phyloP scores from a whole-genome alignment of 202 grass and related monocot species.

The Setaria viridis region DNA sequence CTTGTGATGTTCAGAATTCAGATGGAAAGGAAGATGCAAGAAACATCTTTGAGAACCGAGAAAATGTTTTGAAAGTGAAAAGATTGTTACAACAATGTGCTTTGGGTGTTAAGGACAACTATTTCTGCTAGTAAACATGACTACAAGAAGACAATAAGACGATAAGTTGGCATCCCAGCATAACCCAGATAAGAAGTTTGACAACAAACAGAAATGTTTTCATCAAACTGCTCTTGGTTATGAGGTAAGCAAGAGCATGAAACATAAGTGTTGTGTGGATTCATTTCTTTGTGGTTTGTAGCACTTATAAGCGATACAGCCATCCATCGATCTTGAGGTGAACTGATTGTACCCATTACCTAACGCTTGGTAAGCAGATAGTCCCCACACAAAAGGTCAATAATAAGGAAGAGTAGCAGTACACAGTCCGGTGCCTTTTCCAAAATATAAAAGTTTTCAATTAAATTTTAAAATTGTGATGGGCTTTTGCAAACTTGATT shows the following conservation, averaged over 20 bases:
- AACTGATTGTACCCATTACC: neutral
- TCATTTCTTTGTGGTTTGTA: neutral
- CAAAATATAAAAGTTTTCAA: neutral
- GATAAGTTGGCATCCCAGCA: conserved; percentile 58
- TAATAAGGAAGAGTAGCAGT: neutral
- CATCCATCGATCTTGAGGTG: conserved; percentile 1
- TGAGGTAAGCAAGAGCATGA: conserved; percentile 43
- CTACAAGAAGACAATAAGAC: conserved; percentile 66
- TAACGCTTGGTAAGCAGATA: conserved; percentile 6
- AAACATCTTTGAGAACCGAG: conserved; percentile 47
- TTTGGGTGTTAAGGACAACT: conserved; percentile 48
- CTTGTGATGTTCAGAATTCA: conserved; percentile 44
- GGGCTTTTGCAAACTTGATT: neutral
- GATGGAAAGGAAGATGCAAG: conserved; percentile 52
- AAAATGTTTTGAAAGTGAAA: conserved; percentile 58
- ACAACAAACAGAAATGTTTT: conserved; percentile 47
- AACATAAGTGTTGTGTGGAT: conserved; percentile 7
- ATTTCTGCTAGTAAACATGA: conserved; percentile 54
- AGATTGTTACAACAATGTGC: conserved; percentile 56
- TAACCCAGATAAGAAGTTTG: conserved; percentile 63
- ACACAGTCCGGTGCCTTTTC: neutral
- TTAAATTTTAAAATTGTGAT: neutral
- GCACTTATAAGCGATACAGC: neutral
- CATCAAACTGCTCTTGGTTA: conserved; percentile 61
- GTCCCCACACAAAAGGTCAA: neutral